Percentiles rank a stretch among this genome's conserved stretches.
These are phyloP conservation scores for Apiospora rasikravindrae DNA, from an alignment of 2,329 filamentous ascomycete species.

Conservation along the genomic window DNA sequence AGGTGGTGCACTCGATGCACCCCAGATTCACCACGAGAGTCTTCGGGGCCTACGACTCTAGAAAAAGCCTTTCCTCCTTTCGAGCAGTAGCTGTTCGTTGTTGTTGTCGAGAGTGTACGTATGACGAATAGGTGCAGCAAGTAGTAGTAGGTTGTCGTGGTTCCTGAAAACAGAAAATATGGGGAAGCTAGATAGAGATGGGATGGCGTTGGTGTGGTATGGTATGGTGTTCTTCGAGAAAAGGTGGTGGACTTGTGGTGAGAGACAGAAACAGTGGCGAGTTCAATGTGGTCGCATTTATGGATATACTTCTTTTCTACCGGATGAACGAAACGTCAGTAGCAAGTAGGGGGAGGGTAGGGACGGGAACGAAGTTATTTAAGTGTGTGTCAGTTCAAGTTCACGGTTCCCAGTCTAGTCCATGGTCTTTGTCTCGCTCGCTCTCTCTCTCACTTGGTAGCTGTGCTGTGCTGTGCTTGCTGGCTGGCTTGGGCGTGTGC, in stretches of 20 bases:
- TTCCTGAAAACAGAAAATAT: background rate
- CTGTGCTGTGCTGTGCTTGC: background rate
- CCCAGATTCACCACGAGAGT: background rate
- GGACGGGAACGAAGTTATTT: constrained; percentile 14
- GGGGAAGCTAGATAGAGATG: background rate
- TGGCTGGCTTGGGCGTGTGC: background rate
- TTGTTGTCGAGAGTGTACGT: background rate
- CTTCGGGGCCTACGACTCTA: background rate
- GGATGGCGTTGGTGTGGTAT: background rate
- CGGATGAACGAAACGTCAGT: constrained; percentile 7
- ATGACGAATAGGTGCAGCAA: background rate
- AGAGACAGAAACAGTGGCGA: background rate
- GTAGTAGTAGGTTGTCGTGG: background rate
- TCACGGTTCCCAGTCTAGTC: constrained; percentile 14
- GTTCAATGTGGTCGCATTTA: background rate
- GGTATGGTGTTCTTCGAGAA: background rate
- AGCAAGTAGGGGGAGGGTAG: background rate
- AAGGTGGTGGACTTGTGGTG: background rate
- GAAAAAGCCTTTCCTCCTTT: background rate
- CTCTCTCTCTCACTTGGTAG: background rate
- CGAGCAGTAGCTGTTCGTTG: background rate
- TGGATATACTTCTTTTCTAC: constrained; percentile 3
- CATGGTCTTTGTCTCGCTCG: background rate
- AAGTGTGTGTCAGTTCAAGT: constrained; percentile 1
- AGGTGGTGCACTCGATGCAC: constrained; percentile 11